Base-by-base conservation (phyloP, 2,329 filamentous ascomycete species). In the Ophiostoma ips region DNA sequence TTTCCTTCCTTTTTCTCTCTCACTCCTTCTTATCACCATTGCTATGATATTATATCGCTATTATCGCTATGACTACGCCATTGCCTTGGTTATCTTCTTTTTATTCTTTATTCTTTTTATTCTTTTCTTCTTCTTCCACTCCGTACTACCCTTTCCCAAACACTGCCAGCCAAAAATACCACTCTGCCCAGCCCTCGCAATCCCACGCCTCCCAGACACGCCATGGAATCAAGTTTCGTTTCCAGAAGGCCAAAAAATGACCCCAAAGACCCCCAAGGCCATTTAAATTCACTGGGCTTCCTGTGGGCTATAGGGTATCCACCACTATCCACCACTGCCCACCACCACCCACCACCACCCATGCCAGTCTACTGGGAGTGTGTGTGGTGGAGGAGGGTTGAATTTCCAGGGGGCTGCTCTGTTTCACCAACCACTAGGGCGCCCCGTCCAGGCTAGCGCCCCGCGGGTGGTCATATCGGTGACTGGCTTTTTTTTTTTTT, bases 401-500 rank as follows among this genome's bases (percentile, higher is more conserved):
- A 68, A 68, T 69, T 68, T 58, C 70, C 24, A 28, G 73, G 67
- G 71, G 69, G 67, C 57, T 51, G 58, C 65, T 61, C 62, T 69
- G 72, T 75, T 75, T 75, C 72, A 75, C 68, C 65, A 70, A 45
- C 24, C 45, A 52, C 54, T 52, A 53, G 54, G 44, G 38, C 44
- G 46, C 46, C 36, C 51, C 53, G 43, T 52, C 36, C 50, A 49
- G 45, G 16, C 47, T 52, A 54, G 52, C 45, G 38, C 50, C 34
- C 16, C 31, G 47, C 40, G 50, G 52, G 47, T 49, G 36, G 35
- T 46, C 33, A 38, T 41, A 38, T 38, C 33, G 31, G 46, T 31
- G 16, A 35, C 33, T 21, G 18, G 15, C 41, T 48, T n/a, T 31
- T 31, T 15, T 11, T 19, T 36, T 18, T 36, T 28, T 46, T 41